phyloP scores from a whole-genome alignment of 371 early-diverging fungal species.

The Zychaea mexicana region DNA sequence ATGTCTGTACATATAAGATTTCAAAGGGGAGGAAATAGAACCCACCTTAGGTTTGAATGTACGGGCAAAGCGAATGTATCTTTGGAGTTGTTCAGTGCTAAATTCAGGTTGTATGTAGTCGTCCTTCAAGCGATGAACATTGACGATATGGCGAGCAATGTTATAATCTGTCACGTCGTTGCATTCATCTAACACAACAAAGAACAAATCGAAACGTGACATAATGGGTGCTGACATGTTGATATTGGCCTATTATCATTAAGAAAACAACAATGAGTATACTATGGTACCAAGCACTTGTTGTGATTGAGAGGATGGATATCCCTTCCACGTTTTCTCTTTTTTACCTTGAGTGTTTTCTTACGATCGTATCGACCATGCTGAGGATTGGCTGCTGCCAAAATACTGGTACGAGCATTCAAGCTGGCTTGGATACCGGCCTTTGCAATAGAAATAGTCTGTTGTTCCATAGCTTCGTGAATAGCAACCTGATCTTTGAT shows the following conservation, averaged over 20 bases:
- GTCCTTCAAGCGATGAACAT: conserved; percentile 84
- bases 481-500: conserved; percentile 98
- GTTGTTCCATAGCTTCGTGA: conserved; percentile 99
- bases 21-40: no score
- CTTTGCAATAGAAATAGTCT: conserved; percentile 99
- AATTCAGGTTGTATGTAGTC: conserved; percentile 75
- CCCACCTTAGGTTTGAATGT: conserved; percentile 81
- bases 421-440: conserved; percentile 99
- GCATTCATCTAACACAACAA: conserved; percentile 97
- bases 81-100: conserved; percentile 76
- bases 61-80: conserved; percentile 90
- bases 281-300: neutral
- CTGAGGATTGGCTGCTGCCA: conserved; percentile 99
- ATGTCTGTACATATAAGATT: neutral
- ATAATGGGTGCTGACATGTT: conserved; percentile 98
- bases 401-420: conserved; percentile 98
- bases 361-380: conserved; percentile 96
- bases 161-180: conserved; percentile 91
- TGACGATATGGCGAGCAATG: conserved; percentile 94
- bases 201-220: conserved; percentile 99
- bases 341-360: conserved; percentile 80
- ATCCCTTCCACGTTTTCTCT: neutral
- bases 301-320: neutral
- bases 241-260: conserved; percentile 81
- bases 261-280: conserved; percentile 14